Conservation (phyloP, 495 filamentous ascomycete species). For the Hypoxylon lienhwacheense region DNA sequence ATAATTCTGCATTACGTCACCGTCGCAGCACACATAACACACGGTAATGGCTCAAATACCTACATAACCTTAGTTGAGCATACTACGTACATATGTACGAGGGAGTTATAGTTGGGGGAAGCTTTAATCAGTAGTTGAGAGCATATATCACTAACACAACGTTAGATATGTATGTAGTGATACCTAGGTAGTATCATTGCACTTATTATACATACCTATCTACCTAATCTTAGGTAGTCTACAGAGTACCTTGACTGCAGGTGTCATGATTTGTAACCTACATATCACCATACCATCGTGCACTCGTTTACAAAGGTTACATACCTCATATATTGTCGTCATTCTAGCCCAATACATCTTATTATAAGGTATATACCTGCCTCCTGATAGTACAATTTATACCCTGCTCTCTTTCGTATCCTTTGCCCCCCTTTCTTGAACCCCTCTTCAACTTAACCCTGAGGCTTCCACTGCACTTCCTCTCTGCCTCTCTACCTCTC, state of each 20-base stretch:
- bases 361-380: no score
- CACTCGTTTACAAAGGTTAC: conserved; percentile 17
- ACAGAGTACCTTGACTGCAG: no score
- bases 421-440: background rate
- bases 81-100: no score
- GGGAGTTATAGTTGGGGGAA: no score
- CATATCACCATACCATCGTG: conserved; percentile 4
- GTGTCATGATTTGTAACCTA: no score
- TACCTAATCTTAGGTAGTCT: no score
- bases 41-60: background rate
- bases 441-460: background rate
- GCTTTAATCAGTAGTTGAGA: no score
- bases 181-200: no score
- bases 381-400: conserved; percentile 16
- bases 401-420: background rate
- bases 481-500: background rate
- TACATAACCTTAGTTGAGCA: background rate
- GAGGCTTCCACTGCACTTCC: no score
- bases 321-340: conserved; percentile 1
- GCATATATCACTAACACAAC: no score
- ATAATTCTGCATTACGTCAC: conserved; percentile 19
- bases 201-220: background rate
- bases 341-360: conserved; percentile 11
- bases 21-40: no score
- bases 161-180: no score